Evolutionary conservation across 176 grass and related monocot genomes (phyloP).

Genomic region (Carex kokanica): DNA sequence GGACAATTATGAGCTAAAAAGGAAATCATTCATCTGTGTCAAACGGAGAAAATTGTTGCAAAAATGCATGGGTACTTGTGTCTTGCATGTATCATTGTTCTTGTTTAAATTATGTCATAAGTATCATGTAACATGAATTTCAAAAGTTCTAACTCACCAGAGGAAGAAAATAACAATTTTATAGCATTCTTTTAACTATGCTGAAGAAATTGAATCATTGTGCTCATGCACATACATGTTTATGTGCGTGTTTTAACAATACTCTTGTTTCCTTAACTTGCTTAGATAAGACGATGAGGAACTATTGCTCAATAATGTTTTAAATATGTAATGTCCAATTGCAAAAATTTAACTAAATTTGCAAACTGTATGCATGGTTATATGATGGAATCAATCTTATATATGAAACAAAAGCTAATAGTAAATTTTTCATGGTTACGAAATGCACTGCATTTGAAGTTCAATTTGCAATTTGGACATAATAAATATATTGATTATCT

Average conservation of each 20-base stretch:
- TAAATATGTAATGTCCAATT: background rate
- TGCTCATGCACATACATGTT: background rate
- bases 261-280: background rate
- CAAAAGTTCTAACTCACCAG: background rate
- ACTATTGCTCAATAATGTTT: background rate
- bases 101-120: background rate
- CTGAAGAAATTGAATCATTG: background rate
- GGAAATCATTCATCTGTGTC: background rate
- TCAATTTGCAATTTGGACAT: background rate
- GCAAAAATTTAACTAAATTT: background rate
- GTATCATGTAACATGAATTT: background rate
- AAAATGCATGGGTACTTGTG: background rate
- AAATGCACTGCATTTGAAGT: background rate
- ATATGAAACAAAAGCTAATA: background rate
- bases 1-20: background rate
- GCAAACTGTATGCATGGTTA: background rate
- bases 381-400: background rate
- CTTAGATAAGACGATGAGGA: background rate
- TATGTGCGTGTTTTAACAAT: background rate
- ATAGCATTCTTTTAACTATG: background rate
- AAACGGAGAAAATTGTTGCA: background rate
- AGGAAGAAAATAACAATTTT: background rate
- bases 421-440: background rate
- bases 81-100: background rate
- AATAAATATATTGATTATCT: background rate